Evolutionary conservation across 2,329 filamentous ascomycete genomes (phyloP), one percentile per base, ranked within the genome.

Genomic region (Phaeophleospora eucalypticola): DNA sequence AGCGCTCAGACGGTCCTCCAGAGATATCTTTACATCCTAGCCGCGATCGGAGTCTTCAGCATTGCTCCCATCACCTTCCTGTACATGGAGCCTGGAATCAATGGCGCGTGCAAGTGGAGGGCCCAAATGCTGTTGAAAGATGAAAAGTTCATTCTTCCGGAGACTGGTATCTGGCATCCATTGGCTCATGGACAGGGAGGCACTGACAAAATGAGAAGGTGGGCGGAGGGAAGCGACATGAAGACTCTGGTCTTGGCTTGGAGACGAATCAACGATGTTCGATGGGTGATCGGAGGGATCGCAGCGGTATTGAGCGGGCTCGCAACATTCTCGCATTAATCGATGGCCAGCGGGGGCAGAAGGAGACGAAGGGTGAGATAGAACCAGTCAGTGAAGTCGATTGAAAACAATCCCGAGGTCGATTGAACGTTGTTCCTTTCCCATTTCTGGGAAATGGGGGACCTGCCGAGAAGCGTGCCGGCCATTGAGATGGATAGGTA

Each of bases 101-200:
- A 71, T 38, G 66, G 67, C 4, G 65, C 67, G 1, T 59, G 51
- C 14, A 69, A 70, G 45, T 70, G 67, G 66, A 69, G 68, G 47
- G 64, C 61, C 4, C 61, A 68, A 43, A 51, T 54, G 39, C 40
- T 69, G 34, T 45, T 68, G 43, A 58, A 54, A 33, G 56, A 59
- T n/a, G 59, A 62, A 39, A 51, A 48, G 2, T 56, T 58, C 45
- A 47, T 27, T 10, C 47, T 61, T 56, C 45, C 35, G 12, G 55
- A 62, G 10, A 62, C 57, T 8, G 50, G 34, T 4, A 35, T 58
- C 4, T 58, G 40, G 33, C 45, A 36, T 42, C 59, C 59, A n/a
- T 56, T 52, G 9, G 56, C 58, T 37, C 40, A 53, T 24, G 49
- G 47, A 37, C 60, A 63, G 42, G 58, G 58, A 9, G 49, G 46